These are phyloP conservation scores for Breviolum minutum DNA, from an alignment of 73 alveolate species.

Conservation along the genomic window DNA sequence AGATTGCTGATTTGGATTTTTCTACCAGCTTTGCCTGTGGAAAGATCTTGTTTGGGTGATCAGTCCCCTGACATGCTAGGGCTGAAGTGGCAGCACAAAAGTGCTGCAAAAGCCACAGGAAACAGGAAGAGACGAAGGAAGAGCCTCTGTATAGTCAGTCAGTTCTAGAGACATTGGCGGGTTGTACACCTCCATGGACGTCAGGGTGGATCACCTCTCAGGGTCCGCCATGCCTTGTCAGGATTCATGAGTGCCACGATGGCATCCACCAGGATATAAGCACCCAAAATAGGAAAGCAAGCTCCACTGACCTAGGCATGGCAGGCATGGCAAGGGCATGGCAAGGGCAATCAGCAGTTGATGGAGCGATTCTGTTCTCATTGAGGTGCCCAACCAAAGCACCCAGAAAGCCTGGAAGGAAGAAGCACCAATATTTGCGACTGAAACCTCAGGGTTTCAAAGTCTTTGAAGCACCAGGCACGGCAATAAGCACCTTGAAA, in stretches of 20 bases:
- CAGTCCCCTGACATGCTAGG: too few species aligned
- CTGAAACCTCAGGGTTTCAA: conserved; percentile 45
- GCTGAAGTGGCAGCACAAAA: too few species aligned
- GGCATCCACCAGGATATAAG: conserved; percentile 58
- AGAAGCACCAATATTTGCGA: conserved; percentile 41
- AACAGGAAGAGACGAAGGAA: too few species aligned
- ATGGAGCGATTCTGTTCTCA: not conserved
- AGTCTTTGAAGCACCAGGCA: not conserved
- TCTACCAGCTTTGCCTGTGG: too few species aligned
- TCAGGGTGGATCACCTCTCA: not conserved
- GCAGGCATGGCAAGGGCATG: not conserved
- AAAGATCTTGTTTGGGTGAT: too few species aligned
- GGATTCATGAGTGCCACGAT: conserved; percentile 58
- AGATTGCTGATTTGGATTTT: too few species aligned
- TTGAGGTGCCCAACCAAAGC: conserved; percentile 13
- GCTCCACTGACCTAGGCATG: conserved; percentile 62
- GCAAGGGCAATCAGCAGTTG: too few species aligned
- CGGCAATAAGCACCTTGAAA: not conserved
- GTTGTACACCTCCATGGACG: too few species aligned
- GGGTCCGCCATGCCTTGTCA: conserved; percentile 42
- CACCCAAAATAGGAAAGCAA: conserved; percentile 87
- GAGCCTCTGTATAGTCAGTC: too few species aligned
- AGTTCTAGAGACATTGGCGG: too few species aligned
- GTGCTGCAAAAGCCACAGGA: too few species aligned
- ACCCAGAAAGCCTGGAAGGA: conserved; percentile 58